Evolutionary conservation across 306 rosid species (phyloP), one percentile per base, ranked within the genome.

Genomic region (Cotoneaster glaucophyllus): DNA sequence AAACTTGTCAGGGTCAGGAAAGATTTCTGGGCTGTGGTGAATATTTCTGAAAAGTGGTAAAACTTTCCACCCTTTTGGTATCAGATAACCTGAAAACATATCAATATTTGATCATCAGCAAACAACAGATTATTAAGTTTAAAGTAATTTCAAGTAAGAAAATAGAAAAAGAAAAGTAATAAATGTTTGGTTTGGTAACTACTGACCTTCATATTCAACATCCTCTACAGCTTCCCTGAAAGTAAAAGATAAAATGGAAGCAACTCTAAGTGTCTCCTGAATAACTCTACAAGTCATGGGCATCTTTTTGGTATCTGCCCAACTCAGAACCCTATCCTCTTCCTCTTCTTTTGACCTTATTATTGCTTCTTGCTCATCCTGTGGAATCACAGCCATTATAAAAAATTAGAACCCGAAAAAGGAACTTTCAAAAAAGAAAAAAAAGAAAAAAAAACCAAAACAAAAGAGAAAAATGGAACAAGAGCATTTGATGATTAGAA

Each of bases 1-100:
- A 79, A 95, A 95, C 58, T 88, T 92, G 43, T 89, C 90, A 53
- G 99, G 97, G 22, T 89, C 90, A 8, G 91, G 87, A 66, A 95
- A 95, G 82, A 77, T 82, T 1, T 92, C 92, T 52, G 97, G 87
- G 77, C 89, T 90, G 78, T 90, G 97, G 80, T 95, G 99, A 73
- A 95, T 95, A 78, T 95, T 92, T 78, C 99, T 90, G 88, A 95
- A 92, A 0, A 95, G 89, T 54, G 99, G 99, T 13, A 95, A 79
- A 14, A 95, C 97, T 84, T 95, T 95, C 99, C 99, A 95, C 69
- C 99, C 99, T 78, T 92, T 95, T 37, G 99, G 99, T 58, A 95
- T 92, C 25, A 95, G 93, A 80, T 89, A 88, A 14, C 97, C 98
- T 93, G 79, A 19, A 74, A 21, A 34, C 39, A 19, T 3, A 28